A percentile compares a stretch with the other conserved stretches of the same genome.
Conservation (phyloP, 2,329 filamentous ascomycete species). For the Xylariaceae sp. region DNA sequence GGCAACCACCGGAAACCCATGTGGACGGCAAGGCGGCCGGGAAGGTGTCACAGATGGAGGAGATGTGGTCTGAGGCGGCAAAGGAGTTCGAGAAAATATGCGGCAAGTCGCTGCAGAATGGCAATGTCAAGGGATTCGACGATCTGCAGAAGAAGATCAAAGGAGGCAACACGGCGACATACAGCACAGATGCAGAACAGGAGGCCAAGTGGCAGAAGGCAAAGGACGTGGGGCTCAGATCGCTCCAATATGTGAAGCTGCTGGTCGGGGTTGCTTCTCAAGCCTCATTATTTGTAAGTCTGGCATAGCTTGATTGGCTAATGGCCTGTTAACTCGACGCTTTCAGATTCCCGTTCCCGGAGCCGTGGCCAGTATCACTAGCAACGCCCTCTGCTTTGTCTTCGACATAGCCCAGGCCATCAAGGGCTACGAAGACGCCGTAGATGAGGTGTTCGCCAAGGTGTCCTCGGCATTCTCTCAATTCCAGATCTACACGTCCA, state of each 20-base stretch:
- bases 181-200: conserved; percentile 5
- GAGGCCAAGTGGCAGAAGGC: conserved; percentile 34
- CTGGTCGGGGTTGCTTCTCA: conserved; percentile 35
- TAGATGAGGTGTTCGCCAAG: conserved; percentile 31
- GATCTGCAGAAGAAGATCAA: conserved; percentile 34
- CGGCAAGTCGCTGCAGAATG: conserved; percentile 32
- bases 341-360: conserved; percentile 32
- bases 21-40: no score
- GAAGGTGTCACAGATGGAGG: no score
- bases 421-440: conserved; percentile 33
- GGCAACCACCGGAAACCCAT: no score
- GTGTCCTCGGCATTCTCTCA: conserved; percentile 35
- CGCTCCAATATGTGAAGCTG: conserved; percentile 36
- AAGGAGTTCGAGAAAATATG: conserved; percentile 33
- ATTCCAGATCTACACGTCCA: conserved; percentile 36
- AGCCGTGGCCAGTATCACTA: conserved; percentile 28
- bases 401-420: conserved; percentile 36
- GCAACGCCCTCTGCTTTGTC: conserved; percentile 33
- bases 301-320: no score
- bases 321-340: no score
- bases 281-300: conserved; percentile 28
- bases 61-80: conserved; percentile 26
- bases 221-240: conserved; percentile 34
- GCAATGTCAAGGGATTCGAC: conserved; percentile 34
- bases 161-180: conserved; percentile 11